Evolutionary conservation across 1,284 basidiomycete species (phyloP), one percentile per base, ranked within the genome.

Genomic region (Xerocomus amazonicus): DNA sequence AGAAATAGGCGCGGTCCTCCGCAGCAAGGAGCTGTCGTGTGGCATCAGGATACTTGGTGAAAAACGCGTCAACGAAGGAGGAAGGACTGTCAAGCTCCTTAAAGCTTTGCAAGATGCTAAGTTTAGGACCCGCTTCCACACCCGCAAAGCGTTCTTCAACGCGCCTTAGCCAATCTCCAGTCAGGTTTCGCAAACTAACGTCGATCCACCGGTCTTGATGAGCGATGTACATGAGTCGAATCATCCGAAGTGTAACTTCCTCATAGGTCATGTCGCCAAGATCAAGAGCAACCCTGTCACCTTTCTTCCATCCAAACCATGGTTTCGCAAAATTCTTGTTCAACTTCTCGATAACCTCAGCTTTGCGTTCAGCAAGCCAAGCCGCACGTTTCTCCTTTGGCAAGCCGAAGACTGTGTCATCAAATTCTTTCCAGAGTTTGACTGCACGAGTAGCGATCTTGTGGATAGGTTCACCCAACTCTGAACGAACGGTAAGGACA

Each of bases 381-480:
- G 84, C 79, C 19, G 71, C 78, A 47, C 94, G 88, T 79, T 99
- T 99, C 73, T 98, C 95, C 72, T 94, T 92, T 12, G 95, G 86
- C 55, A 97, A 72, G 68, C 87, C 88, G 81, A 99, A 99, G 54
- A 99, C 89, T 10, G 85, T 92, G 62, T 97, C 87, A 68, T 99
- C 97, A 65, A 97, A 97, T 76, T 99, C 94, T 70, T 92, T 92
- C 96, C 96, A 99, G 43, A 99, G 78, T 75, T 92, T 97, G 67
- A 98, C 92, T 48, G 82, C 97, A 45, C 97, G 90, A 43, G 87
- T 99, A 45, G 96, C 94, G 66, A 98, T 91, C 79, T 99, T 98
- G 78, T 99, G 96, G 64, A 99, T 99, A 26, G 95, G 95, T 72
- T 99, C 97, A 45, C 96, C 96, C 43, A 99, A 83, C 77, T 99